Evolutionary conservation across 2,329 filamentous ascomycete species (phyloP).

Genomic region (Trichoderma sp.): DNA sequence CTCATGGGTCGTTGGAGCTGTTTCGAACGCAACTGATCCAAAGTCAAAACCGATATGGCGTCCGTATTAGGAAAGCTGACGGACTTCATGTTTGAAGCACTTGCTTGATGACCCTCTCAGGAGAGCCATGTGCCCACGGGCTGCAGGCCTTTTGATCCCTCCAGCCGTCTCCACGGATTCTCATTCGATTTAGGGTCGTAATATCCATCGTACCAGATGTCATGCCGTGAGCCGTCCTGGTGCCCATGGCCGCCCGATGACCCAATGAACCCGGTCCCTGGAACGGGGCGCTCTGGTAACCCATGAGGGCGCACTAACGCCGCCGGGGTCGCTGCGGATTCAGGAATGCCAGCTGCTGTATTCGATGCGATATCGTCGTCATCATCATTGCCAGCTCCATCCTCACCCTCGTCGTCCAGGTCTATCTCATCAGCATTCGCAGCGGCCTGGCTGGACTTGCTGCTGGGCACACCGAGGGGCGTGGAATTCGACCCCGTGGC

Average conservation of each 20-base stretch:
- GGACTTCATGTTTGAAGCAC: neutral
- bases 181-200: conserved; percentile 71
- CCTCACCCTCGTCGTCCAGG: conserved; percentile 44
- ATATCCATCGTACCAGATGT: conserved; percentile 66
- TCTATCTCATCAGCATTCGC: conserved; percentile 53
- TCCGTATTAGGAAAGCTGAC: neutral
- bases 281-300: conserved; percentile 41
- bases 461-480: conserved; percentile 37
- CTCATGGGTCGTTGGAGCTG: neutral
- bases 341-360: neutral
- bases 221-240: conserved; percentile 30
- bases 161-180: conserved; percentile 71
- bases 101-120: conserved; percentile 20
- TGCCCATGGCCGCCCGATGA: conserved; percentile 13
- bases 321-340: conserved; percentile 29
- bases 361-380: neutral
- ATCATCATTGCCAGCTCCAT: conserved; percentile 32
- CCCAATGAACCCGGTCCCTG: conserved; percentile 26
- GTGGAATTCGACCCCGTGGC: conserved; percentile 47
- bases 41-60: neutral
- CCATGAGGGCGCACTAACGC: conserved; percentile 41
- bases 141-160: conserved; percentile 51
- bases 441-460: conserved; percentile 12
- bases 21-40: neutral
- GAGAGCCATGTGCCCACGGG: conserved; percentile 52